Conservation (phyloP, 495 filamentous ascomycete genomes). For the Penicillium herquei region DNA sequence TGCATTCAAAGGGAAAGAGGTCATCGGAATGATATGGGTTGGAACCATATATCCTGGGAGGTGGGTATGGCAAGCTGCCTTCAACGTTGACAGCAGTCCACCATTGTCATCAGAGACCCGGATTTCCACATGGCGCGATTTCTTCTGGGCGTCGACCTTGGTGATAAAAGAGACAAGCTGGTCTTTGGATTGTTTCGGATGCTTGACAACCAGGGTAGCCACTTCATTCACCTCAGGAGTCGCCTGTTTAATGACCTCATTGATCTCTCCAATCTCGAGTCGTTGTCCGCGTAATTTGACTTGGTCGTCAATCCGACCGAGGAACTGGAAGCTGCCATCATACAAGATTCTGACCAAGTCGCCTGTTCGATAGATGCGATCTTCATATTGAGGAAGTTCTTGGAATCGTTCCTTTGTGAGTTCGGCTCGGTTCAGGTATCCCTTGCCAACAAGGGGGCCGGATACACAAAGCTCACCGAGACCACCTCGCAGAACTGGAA, state of each 20-base stretch:
- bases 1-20: constrained; percentile 37
- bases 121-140: constrained; percentile 13
- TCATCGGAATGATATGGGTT: constrained; percentile 45
- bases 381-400: constrained; percentile 28
- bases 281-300: constrained; percentile 77
- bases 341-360: constrained; percentile 47
- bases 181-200: constrained; percentile 39
- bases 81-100: constrained; percentile 23
- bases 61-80: constrained; percentile 35
- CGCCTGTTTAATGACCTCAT: constrained; percentile 46
- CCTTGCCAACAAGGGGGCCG: constrained; percentile 81
- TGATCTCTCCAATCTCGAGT: constrained; percentile 76
- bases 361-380: constrained; percentile 50
- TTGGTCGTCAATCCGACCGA: constrained; percentile 75
- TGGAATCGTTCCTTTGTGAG: constrained; percentile 41
- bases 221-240: constrained; percentile 33
- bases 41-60: constrained; percentile 57
- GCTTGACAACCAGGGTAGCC: constrained; percentile 42
- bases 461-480: constrained; percentile 86
- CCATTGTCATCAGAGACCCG: constrained; percentile 11
- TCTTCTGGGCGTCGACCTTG: constrained; percentile 11
- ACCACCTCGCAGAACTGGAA: constrained; percentile 70
- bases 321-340: constrained; percentile 56
- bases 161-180: constrained; percentile 45
- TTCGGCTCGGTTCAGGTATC: constrained; percentile 77